phyloP scores from a whole-genome alignment of 805 yeast species.

The Candida silvatica region DNA sequence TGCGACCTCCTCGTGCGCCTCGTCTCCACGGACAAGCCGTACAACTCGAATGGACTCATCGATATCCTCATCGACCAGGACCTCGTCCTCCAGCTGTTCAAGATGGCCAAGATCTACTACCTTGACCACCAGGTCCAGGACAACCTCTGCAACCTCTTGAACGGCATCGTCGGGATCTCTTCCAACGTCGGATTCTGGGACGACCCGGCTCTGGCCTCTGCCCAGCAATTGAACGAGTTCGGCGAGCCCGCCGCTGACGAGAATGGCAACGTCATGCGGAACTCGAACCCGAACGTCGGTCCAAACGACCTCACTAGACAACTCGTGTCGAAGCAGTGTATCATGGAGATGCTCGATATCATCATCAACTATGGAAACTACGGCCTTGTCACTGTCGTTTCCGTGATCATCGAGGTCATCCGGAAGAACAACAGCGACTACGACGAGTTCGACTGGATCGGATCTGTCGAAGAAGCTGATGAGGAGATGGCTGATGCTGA shows the following conservation, averaged over 20 bases:
- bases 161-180: constrained; percentile 65
- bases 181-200: constrained; percentile 30
- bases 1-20: constrained; percentile 85
- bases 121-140: constrained; percentile 27
- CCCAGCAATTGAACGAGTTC: constrained; percentile 29
- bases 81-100: constrained; percentile 59
- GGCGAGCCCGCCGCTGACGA: constrained; percentile 61
- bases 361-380: constrained; percentile 70
- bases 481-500: constrained; percentile 5
- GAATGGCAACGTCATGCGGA: constrained; percentile 14
- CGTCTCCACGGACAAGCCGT: constrained; percentile 87
- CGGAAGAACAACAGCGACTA: constrained; percentile 94
- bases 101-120: constrained; percentile 40
- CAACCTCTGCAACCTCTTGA: constrained; percentile 63
- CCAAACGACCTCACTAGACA: constrained; percentile 92
- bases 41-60: constrained; percentile 77
- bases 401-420: constrained; percentile 86
- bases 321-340: constrained; percentile 63
- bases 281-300: constrained; percentile 81
- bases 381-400: constrained; percentile 88
- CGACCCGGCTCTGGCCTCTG: constrained; percentile 9
- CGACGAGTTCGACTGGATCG: constrained; percentile 42
- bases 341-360: constrained; percentile 59
- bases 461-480: constrained; percentile 15
- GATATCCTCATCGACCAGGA: constrained; percentile 64